Percentiles rank a stretch among this genome's conserved stretches.
Conservation (phyloP, 2,329 filamentous ascomycete species). For the Tolypocladium album region DNA sequence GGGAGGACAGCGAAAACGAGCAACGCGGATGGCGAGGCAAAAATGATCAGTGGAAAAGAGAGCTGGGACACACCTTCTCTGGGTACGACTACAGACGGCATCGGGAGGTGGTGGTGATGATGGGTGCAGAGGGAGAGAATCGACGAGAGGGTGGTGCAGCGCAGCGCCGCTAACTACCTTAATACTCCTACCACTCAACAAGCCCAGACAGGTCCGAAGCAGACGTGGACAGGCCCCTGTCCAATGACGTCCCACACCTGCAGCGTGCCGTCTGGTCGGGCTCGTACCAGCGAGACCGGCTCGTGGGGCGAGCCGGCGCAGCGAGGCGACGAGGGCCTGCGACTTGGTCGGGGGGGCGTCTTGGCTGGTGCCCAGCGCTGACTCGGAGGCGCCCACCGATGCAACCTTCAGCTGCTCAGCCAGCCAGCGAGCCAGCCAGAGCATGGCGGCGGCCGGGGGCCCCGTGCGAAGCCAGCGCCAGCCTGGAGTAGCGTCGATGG, state of each 20-base stretch:
- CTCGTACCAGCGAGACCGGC: slow-evolving; percentile 10
- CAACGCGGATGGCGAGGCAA: slow-evolving; percentile 1
- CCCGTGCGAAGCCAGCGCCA: too few species aligned
- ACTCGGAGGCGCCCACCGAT: neutral
- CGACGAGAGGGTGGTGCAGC: neutral
- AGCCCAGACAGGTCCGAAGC: neutral
- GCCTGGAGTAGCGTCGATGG: too few species aligned
- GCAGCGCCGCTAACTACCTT: neutral
- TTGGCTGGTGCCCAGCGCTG: neutral
- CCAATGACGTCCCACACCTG: slow-evolving; percentile 7
- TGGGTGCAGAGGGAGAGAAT: slow-evolving; percentile 2
- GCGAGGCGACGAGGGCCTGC: neutral
- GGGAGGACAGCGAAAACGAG: slow-evolving; percentile 1
- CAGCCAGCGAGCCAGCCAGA: too few species aligned
- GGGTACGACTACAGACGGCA: slow-evolving; percentile 12
- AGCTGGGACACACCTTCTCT: slow-evolving; percentile 11
- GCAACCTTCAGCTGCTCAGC: neutral
- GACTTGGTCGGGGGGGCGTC: too few species aligned
- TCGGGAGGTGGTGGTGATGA: slow-evolving; percentile 6
- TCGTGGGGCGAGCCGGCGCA: slow-evolving; percentile 6
- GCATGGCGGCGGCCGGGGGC: too few species aligned
- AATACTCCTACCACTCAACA: neutral
- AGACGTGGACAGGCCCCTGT: slow-evolving; percentile 1
- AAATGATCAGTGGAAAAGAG: neutral
- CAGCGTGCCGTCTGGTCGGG: neutral